phyloP scores from a whole-genome alignment of 2,329 filamentous ascomycete genomes.

The Alternaria brassicae region DNA sequence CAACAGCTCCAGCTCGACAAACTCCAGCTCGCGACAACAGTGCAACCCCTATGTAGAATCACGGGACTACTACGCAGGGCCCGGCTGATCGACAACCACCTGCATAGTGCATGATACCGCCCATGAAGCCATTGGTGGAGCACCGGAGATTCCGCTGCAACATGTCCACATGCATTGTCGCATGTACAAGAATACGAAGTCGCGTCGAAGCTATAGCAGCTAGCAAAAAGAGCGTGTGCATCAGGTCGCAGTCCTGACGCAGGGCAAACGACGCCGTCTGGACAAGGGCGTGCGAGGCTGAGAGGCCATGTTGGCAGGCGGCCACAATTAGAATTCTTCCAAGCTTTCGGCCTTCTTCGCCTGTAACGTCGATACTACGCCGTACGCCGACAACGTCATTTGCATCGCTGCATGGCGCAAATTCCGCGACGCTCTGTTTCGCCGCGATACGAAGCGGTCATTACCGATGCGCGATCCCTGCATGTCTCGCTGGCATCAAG shows the following conservation, averaged over 20 bases:
- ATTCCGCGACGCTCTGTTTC: background rate
- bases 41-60: background rate
- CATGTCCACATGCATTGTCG: background rate
- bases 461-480: background rate
- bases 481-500: constrained; percentile 14
- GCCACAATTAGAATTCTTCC: background rate
- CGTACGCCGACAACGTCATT: constrained; percentile 18
- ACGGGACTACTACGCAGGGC: background rate
- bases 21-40: background rate
- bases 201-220: background rate
- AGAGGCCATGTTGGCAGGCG: background rate
- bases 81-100: constrained; percentile 2
- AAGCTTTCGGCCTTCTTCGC: background rate
- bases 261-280: background rate
- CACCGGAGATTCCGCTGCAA: background rate
- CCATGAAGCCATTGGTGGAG: background rate
- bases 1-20: background rate
- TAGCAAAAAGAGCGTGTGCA: background rate
- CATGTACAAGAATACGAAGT: background rate
- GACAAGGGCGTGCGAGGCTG: background rate
- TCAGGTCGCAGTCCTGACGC: background rate
- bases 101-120: background rate
- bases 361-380: background rate
- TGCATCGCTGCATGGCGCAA: constrained; percentile 10
- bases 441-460: background rate